These are phyloP conservation scores for Cytospora paraplurivora DNA, from an alignment of 2,329 filamentous ascomycete species.

Conservation along the genomic window DNA sequence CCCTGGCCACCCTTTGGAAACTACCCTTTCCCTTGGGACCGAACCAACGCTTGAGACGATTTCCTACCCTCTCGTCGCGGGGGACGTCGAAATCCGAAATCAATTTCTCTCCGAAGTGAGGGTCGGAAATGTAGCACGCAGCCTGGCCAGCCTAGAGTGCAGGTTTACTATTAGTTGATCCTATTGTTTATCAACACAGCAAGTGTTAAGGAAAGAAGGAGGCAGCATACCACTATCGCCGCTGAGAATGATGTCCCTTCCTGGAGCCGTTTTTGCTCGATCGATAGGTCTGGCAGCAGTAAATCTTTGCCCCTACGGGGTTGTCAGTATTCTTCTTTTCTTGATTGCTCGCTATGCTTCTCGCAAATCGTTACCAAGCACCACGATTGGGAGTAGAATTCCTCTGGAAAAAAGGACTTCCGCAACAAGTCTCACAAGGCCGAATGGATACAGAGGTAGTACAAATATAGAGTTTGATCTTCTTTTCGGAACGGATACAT, in stretches of 20 bases:
- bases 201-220: too few species aligned
- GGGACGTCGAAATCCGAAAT: background rate
- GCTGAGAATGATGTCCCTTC: slow-evolving; percentile 17
- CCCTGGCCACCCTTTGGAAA: slow-evolving; percentile 7
- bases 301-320: slow-evolving; percentile 5
- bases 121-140: slow-evolving; percentile 17
- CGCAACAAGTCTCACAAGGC: background rate
- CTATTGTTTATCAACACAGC: too few species aligned
- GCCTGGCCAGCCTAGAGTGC: slow-evolving; percentile 6
- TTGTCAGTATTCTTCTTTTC: background rate
- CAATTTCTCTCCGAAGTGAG: background rate
- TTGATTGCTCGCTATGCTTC: too few species aligned
- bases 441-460: background rate
- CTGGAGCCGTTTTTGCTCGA: slow-evolving; percentile 8
- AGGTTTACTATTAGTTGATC: background rate
- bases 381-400: background rate
- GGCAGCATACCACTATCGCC: slow-evolving; percentile 8
- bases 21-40: background rate
- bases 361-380: too few species aligned
- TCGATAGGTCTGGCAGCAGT: slow-evolving; percentile 8
- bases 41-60: slow-evolving; percentile 1
- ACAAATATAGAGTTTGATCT: background rate
- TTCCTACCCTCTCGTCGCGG: slow-evolving; percentile 1
- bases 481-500: background rate
- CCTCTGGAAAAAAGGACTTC: background rate